A percentile compares a stretch with the other conserved stretches of the same genome.
Evolutionary conservation across 1,139 yeast species (phyloP).

Genomic region (Candida sojae): DNA sequence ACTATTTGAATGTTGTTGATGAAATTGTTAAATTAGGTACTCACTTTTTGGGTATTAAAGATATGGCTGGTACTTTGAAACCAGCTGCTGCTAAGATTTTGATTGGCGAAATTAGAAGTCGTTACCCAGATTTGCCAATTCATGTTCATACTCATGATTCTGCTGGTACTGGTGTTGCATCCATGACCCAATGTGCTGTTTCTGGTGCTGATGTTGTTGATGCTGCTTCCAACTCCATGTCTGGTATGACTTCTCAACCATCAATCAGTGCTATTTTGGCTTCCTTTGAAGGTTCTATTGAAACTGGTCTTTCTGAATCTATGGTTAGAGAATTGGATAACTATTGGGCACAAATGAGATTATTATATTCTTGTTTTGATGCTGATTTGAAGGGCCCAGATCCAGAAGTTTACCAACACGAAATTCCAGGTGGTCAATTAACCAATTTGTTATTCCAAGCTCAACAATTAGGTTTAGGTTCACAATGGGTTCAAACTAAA

Average conservation of each 20-base stretch:
- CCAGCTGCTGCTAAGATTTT: conserved; percentile 88
- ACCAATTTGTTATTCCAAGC: conserved; percentile 98
- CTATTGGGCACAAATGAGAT: conserved; percentile 99
- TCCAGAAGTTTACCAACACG: conserved; percentile 97
- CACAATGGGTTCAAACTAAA: conserved; percentile 95
- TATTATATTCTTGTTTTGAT: conserved; percentile 93
- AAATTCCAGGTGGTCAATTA: conserved; percentile 99
- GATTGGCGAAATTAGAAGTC: conserved; percentile 77
- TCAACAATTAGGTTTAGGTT: conserved; percentile 95
- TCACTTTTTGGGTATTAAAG: conserved; percentile 95
- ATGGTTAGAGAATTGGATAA: conserved; percentile 82
- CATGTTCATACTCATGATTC: conserved; percentile 99
- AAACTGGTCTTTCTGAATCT: conserved; percentile 68
- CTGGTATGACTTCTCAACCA: conserved; percentile 98
- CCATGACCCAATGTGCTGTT: conserved; percentile 90
- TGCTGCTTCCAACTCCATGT: conserved; percentile 95
- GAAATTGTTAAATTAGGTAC: conserved; percentile 92
- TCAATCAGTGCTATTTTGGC: conserved; percentile 91
- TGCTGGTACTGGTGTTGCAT: conserved; percentile 98
- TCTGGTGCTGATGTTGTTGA: conserved; percentile 99
- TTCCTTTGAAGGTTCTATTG: conserved; percentile 82
- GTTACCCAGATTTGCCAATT: conserved; percentile 91
- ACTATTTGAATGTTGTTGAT: conserved; percentile 81
- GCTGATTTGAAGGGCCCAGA: conserved; percentile 99
- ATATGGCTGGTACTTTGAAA: conserved; percentile 99